phyloP scores from a whole-genome alignment of 1,284 basidiomycete genomes.

The Leccinum pachyderme region DNA sequence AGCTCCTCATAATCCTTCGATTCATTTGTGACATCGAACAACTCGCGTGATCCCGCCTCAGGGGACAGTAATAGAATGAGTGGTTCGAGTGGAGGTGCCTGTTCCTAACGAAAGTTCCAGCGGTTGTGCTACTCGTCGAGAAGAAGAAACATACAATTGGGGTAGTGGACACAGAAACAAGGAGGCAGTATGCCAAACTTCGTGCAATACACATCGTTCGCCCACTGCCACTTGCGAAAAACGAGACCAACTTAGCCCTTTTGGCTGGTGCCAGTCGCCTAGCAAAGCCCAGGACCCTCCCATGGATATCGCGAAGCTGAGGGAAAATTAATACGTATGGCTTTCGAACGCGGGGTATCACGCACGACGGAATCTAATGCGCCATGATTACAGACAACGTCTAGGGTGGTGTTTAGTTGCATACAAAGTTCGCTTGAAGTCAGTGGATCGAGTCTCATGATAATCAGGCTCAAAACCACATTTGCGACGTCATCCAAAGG shows the following conservation, averaged over 20 bases:
- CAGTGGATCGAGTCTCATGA: slow-evolving; percentile 55
- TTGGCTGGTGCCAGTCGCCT: slow-evolving; percentile 39
- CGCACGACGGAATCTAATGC: slow-evolving; percentile 39
- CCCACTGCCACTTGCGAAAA: slow-evolving; percentile 51
- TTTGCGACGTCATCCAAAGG: slow-evolving; percentile 44
- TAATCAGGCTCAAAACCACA: slow-evolving; percentile 47
- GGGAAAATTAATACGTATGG: not conserved
- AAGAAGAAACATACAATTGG: slow-evolving; percentile 29
- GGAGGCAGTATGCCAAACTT: slow-evolving; percentile 50
- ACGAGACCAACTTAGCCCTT: slow-evolving; percentile 47
- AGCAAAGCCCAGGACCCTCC: slow-evolving; percentile 41
- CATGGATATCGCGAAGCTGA: slow-evolving; percentile 50
- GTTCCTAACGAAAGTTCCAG: slow-evolving; percentile 27
- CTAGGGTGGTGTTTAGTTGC: slow-evolving; percentile 46
- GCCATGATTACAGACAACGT: slow-evolving; percentile 40
- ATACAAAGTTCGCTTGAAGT: slow-evolving; percentile 43
- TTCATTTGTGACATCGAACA: slow-evolving; percentile 46
- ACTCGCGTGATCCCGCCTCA: slow-evolving; percentile 27
- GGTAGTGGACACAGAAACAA: slow-evolving; percentile 31
- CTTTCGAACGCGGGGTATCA: slow-evolving; percentile 4
- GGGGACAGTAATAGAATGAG: slow-evolving; percentile 44
- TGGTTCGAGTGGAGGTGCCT: slow-evolving; percentile 44
- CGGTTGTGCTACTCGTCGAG: not conserved
- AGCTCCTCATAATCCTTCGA: slow-evolving; percentile 60
- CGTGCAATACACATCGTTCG: slow-evolving; percentile 54